These are phyloP conservation scores for Corniculantispora saksenae DNA, from an alignment of 2,329 filamentous ascomycete species.

Conservation along the genomic window DNA sequence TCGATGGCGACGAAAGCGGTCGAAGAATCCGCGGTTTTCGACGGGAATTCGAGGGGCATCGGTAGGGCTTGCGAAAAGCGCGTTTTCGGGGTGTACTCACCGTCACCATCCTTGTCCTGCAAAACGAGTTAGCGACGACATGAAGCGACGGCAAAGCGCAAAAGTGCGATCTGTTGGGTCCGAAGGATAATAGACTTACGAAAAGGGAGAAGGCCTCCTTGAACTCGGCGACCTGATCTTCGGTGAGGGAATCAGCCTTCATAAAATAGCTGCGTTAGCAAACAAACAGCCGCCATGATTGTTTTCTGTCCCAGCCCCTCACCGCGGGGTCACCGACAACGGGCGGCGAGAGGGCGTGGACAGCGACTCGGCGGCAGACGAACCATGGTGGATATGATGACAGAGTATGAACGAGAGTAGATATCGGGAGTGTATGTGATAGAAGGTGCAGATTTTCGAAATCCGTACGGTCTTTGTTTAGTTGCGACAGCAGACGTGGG, in stretches of 20 bases:
- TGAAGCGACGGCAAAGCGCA: neutral
- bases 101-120: constrained; percentile 89
- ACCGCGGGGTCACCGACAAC: constrained; percentile 22
- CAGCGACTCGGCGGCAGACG: neutral
- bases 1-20: neutral
- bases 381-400: constrained; percentile 15
- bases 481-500: constrained; percentile 16
- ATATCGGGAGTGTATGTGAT: neutral
- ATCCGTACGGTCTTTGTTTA: neutral
- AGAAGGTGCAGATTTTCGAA: constrained; percentile 3
- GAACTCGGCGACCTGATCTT: constrained; percentile 99
- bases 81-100: constrained; percentile 56
- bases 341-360: neutral
- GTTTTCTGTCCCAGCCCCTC: constrained; percentile 30
- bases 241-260: constrained; percentile 95
- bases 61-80: neutral
- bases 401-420: constrained; percentile 6
- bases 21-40: neutral
- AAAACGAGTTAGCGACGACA: constrained; percentile 26
- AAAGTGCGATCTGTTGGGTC: constrained; percentile 5
- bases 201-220: constrained; percentile 99
- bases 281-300: constrained; percentile 5
- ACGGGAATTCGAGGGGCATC: neutral
- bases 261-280: constrained; percentile 28
- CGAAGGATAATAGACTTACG: constrained; percentile 61